A percentile compares a stretch with the other conserved stretches of the same genome.
Evolutionary conservation across 2,329 filamentous ascomycete genomes (phyloP).

Genomic region (Alternaria arbusti): DNA sequence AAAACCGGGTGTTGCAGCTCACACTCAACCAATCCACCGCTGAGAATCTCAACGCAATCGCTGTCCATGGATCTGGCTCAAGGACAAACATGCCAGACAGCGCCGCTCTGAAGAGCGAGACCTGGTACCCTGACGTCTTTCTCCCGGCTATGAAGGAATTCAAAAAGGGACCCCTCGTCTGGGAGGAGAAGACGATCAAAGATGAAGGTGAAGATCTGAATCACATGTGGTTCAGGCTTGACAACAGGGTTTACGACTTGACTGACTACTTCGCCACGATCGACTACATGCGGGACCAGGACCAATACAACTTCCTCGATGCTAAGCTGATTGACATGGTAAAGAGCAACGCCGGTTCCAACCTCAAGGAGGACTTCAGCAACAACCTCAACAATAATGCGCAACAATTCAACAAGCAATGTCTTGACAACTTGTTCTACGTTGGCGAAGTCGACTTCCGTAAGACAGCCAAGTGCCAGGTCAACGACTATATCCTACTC

Average conservation of each 20-base stretch:
- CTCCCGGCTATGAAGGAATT: conserved; percentile 81
- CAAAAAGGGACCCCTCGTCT: conserved; percentile 87
- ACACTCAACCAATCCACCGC: conserved; percentile 66
- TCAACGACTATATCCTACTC: conserved; percentile 90
- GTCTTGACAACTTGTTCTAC: conserved; percentile 84
- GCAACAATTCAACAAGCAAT: conserved; percentile 75
- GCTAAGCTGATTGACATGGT: conserved; percentile 70
- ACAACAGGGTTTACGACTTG: conserved; percentile 81
- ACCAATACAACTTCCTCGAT: conserved; percentile 75
- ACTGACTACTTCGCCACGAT: conserved; percentile 89
- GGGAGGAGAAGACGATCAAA: conserved; percentile 64
- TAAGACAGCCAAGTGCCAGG: conserved; percentile 73
- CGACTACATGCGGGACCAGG: conserved; percentile 62
- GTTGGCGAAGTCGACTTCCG: conserved; percentile 87
- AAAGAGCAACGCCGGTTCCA: conserved; percentile 75
- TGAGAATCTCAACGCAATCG: conserved; percentile 56
- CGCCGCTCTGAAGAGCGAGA: conserved; percentile 63
- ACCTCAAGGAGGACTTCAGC: conserved; percentile 74
- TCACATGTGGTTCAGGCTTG: conserved; percentile 80
- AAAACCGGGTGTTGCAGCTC: conserved; percentile 61
- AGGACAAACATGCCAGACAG: conserved; percentile 60
- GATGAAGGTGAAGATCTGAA: conserved; percentile 70
- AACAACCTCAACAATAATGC: conserved; percentile 57
- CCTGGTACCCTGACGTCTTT: conserved; percentile 82
- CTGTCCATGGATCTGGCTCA: conserved; percentile 73